Base-by-base conservation (phyloP, 179 eudicot genomes). In the Beta lomatogona region DNA sequence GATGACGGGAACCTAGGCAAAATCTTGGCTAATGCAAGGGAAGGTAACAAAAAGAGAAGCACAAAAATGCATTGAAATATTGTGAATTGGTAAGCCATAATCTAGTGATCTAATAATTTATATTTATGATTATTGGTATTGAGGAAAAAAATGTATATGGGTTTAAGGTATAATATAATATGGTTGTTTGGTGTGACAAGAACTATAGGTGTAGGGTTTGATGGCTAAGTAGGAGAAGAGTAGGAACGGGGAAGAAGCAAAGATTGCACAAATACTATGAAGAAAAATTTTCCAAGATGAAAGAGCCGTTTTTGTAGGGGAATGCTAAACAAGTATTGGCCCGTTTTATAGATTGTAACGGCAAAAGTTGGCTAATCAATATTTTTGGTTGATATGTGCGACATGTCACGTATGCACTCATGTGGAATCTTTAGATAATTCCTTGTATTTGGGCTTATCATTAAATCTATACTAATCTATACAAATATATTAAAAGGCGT, bases 1-100 rank as follows among this genome's bases (percentile, higher is more conserved):
- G 89, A 82, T 45, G 90, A 82, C 19, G 97, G 93, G 46, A 93
- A 93, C 44, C 84, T 71, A 0, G 86, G 91, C 9, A 50, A 4
- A 6, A 82, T 6, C 69, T 86, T 91, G 53, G 86, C 79, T 55
- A 72, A 74, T 78, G 80, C 63, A 15, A 84, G 81, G 81, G 82
- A 36, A n/a, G 77, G 19, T 68, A 71, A 58, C 9, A 75, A 10
- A 45, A 77, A 41, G 36, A 73, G 6, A 46, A 71, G 65, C 60
- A 71, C 36, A 48, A 1, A 61, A 31, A 73, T 77, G 79, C 64
- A 74, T 78, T 64, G 28, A 28, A 53, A 71, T 71, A 67, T 3
- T 72, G 52, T 84, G n/a, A 64, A 36, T 63, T 21, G 12, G 61
- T 18, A 57, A 77, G 77, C 82, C 87, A 84, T 44, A 11, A 61